phyloP scores from a whole-genome alignment of 73 alveolate species.

The Uronychia binucleata region DNA sequence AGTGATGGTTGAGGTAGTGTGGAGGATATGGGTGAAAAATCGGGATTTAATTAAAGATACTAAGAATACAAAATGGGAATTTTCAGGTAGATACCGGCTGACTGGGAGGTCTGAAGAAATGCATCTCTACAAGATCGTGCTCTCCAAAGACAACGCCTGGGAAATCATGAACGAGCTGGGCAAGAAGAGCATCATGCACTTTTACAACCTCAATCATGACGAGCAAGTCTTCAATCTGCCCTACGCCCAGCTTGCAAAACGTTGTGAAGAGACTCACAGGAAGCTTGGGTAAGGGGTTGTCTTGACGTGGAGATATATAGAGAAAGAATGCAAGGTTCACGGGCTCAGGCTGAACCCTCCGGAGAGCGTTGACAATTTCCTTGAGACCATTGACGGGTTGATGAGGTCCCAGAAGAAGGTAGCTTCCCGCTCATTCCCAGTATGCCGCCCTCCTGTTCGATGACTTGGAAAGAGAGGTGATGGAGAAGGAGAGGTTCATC shows the following conservation, averaged over 20 bases:
- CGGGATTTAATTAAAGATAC: neutral
- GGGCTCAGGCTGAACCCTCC: conserved; percentile 33
- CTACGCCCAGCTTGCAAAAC: conserved; percentile 67
- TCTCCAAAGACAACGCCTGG: conserved; percentile 94
- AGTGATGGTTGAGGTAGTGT: conserved; percentile 2
- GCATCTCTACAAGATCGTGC: conserved; percentile 85
- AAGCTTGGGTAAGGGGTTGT: conserved; percentile 29
- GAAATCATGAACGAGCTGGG: conserved; percentile 96
- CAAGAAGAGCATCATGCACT: conserved; percentile 66
- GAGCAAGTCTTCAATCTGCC: conserved; percentile 81
- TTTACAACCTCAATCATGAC: conserved; percentile 85
- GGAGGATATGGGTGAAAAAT: neutral
- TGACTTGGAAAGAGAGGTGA: conserved; percentile 37
- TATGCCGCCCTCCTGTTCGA: conserved; percentile 16
- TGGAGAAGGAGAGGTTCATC: conserved; percentile 15
- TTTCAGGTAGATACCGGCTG: conserved; percentile 1
- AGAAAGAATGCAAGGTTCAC: conserved; percentile 27
- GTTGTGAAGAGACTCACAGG: conserved; percentile 81
- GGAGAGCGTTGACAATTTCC: conserved; percentile 20
- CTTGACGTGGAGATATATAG: conserved; percentile 8
- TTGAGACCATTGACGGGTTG: neutral
- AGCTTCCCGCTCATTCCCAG: neutral
- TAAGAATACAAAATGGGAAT: conserved; percentile 12
- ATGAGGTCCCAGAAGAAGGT: conserved; percentile 16
- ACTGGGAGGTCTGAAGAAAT: conserved; percentile 83